Percentiles rank a stretch among this genome's conserved stretches.
These are phyloP conservation scores for Gyrodon lividus DNA, from an alignment of 768 basidiomycete species.

Conservation along the genomic window DNA sequence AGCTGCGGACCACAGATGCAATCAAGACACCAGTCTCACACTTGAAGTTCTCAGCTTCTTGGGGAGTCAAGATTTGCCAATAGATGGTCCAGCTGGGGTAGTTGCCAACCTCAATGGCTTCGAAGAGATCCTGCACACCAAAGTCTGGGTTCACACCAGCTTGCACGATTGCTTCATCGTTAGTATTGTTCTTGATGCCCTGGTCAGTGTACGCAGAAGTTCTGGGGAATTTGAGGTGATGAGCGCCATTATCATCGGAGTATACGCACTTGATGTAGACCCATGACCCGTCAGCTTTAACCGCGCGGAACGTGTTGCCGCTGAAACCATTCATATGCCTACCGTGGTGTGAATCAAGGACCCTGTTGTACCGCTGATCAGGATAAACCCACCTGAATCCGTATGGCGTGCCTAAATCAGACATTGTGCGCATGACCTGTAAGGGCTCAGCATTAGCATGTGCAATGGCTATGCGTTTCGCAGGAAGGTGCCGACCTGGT, in stretches of 20 bases:
- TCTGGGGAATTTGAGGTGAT: conserved; percentile 16
- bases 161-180: conserved; percentile 36
- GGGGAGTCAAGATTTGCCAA: conserved; percentile 51
- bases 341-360: neutral
- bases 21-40: conserved; percentile 21
- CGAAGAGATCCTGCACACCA: conserved; percentile 53
- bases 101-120: conserved; percentile 50
- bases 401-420: conserved; percentile 58
- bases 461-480: neutral
- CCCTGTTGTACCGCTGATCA: neutral
- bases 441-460: neutral
- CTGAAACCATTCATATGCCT: conserved; percentile 51
- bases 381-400: conserved; percentile 34
- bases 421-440: conserved; percentile 47
- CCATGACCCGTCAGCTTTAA: conserved; percentile 48
- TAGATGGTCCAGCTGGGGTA: conserved; percentile 60
- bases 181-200: conserved; percentile 40
- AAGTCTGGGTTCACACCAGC: conserved; percentile 49
- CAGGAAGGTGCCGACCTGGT: conserved; percentile 24
- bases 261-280: conserved; percentile 51
- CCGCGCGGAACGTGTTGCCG: conserved; percentile 46
- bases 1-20: neutral
- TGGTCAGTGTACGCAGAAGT: conserved; percentile 26
- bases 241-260: neutral
- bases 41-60: conserved; percentile 50